These are phyloP conservation scores for Rhizopogon hawkerae DNA, from an alignment of 1,284 basidiomycete genomes.

Conservation along the genomic window DNA sequence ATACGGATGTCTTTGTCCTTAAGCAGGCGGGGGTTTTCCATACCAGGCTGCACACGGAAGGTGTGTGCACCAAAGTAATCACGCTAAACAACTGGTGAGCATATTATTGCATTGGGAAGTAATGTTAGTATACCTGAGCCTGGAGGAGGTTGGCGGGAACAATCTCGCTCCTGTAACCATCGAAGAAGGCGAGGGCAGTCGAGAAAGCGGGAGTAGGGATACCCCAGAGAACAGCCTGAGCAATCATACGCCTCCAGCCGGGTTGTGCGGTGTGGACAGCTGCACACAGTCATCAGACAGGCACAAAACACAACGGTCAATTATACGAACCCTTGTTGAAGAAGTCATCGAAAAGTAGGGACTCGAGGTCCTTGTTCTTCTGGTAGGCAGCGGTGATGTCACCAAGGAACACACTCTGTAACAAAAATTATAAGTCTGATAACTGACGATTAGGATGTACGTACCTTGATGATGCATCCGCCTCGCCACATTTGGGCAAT, in stretches of 20 bases:
- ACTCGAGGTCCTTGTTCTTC: constrained; percentile 84
- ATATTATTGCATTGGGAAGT: constrained; percentile 14
- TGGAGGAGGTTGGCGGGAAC: constrained; percentile 94
- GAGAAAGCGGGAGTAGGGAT: constrained; percentile 95
- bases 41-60: constrained; percentile 84
- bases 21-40: constrained; percentile 78
- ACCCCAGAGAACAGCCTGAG: constrained; percentile 96
- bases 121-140: constrained; percentile 56
- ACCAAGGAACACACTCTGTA: constrained; percentile 81
- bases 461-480: constrained; percentile 95
- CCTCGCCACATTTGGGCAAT: constrained; percentile 99
- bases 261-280: constrained; percentile 92
- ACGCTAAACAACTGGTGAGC: constrained; percentile 44
- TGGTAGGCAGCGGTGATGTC: constrained; percentile 92
- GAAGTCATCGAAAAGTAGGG: constrained; percentile 94
- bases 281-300: constrained; percentile 18
- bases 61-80: constrained; percentile 94
- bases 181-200: constrained; percentile 97
- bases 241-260: constrained; percentile 96
- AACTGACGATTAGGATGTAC: constrained; percentile 1
- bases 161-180: constrained; percentile 90
- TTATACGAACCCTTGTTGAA: constrained; percentile 75
- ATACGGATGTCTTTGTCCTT: constrained; percentile 81
- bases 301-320: not conserved
- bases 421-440: constrained; percentile 6